Evolutionary conservation across 164 flowering plant genomes (phyloP).

Genomic region (Tetracentron sinense): DNA sequence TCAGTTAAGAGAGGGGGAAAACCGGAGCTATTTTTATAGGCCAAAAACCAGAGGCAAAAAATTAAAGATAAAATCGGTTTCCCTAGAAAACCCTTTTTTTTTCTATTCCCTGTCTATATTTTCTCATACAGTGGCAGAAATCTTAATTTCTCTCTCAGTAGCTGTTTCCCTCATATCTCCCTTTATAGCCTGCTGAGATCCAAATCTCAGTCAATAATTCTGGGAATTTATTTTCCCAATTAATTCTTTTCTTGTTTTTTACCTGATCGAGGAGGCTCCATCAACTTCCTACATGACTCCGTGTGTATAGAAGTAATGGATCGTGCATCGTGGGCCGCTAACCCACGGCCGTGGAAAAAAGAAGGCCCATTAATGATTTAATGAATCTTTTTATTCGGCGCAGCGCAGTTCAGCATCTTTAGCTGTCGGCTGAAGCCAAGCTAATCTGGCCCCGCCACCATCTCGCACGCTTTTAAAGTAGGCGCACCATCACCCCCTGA

Average conservation of each 20-base stretch:
- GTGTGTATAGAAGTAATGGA: slow-evolving; percentile 13
- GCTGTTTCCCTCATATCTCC: not conserved
- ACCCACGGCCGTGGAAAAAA: slow-evolving; percentile 1
- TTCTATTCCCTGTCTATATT: not conserved
- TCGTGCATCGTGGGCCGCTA: slow-evolving; percentile 21
- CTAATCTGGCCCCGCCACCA: slow-evolving; percentile 22
- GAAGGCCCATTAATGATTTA: slow-evolving; percentile 22
- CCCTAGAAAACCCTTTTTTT: not conserved
- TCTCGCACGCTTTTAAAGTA: slow-evolving; percentile 24
- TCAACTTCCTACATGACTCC: slow-evolving; percentile 5
- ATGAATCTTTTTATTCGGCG: not conserved
- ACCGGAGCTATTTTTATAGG: slow-evolving; percentile 22
- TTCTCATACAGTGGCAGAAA: slow-evolving; percentile 9
- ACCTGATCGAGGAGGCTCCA: slow-evolving; percentile 15
- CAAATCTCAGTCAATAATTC: slow-evolving; percentile 24
- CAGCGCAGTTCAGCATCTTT: slow-evolving; percentile 3
- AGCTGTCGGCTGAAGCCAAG: slow-evolving; percentile 23
- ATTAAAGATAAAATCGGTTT: too few species aligned
- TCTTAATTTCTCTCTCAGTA: not conserved
- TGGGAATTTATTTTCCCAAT: slow-evolving; percentile 17
- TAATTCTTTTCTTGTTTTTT: slow-evolving; percentile 15
- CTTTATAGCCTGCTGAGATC: slow-evolving; percentile 28
- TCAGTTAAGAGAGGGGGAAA: slow-evolving; percentile 16
- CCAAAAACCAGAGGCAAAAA: slow-evolving; percentile 1
- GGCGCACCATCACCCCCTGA: slow-evolving; percentile 28